phyloP scores from a whole-genome alignment of 495 filamentous ascomycete genomes.

The Penicillium maclennaniae region DNA sequence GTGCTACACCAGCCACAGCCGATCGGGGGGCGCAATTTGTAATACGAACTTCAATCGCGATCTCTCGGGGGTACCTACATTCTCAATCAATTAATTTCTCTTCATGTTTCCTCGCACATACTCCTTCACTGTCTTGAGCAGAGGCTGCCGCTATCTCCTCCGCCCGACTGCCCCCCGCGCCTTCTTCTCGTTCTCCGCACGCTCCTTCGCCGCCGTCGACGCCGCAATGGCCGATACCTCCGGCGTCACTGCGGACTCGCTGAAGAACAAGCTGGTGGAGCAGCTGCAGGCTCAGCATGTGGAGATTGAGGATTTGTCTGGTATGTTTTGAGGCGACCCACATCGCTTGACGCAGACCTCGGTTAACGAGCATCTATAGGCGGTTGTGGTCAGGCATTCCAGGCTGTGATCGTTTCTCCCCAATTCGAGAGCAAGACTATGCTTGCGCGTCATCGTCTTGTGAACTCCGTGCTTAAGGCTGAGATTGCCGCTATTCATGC shows the following conservation, averaged over 20 bases:
- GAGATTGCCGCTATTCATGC: constrained; percentile 96
- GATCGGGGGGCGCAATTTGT: constrained; percentile 6
- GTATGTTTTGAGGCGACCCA: constrained; percentile 43
- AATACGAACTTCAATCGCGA: constrained; percentile 7
- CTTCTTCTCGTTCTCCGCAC: constrained; percentile 38
- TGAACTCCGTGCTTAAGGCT: constrained; percentile 81
- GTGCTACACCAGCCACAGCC: constrained; percentile 12
- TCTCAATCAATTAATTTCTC: constrained; percentile 2
- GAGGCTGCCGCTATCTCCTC: constrained; percentile 44
- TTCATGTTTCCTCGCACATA: constrained; percentile 45
- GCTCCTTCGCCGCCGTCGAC: constrained; percentile 38
- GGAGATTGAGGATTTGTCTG: constrained; percentile 89
- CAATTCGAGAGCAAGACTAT: constrained; percentile 83
- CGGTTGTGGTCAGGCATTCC: constrained; percentile 94
- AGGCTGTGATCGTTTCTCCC: constrained; percentile 84
- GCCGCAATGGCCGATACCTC: constrained; percentile 48
- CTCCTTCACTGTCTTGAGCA: constrained; percentile 35
- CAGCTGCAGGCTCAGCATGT: constrained; percentile 79
- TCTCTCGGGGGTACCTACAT: not conserved
- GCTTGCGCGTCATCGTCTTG: constrained; percentile 82
- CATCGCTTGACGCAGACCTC: not conserved
- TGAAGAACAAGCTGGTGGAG: constrained; percentile 65
- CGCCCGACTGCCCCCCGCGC: constrained; percentile 26
- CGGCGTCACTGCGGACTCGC: constrained; percentile 63
- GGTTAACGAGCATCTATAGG: constrained; percentile 43